Evolutionary conservation across 257 asterid genomes (phyloP).

Genomic region (Linderniella brevidens): DNA sequence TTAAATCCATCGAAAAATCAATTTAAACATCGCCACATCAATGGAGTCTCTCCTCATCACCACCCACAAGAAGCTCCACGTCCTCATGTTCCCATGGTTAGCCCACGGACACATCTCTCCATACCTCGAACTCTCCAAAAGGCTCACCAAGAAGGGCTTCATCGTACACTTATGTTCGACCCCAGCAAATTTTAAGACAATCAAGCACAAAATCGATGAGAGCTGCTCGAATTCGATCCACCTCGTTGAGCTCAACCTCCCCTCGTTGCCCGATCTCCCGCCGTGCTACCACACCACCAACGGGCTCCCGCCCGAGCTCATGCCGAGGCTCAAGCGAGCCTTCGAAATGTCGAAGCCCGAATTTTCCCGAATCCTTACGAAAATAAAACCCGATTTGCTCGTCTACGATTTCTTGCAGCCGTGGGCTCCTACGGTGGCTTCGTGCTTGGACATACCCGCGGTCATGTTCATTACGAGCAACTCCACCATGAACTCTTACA

Average conservation of each 20-base stretch:
- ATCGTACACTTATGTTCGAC: conserved; percentile 33
- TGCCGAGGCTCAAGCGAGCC: conserved; percentile 23
- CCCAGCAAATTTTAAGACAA: conserved; percentile 20
- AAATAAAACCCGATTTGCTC: conserved; percentile 45
- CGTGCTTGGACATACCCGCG: conserved; percentile 22
- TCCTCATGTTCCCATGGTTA: conserved; percentile 64
- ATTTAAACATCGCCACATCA: no score
- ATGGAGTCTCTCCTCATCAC: no score
- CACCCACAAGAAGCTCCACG: not conserved
- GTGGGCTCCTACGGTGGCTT: conserved; percentile 43
- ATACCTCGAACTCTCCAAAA: conserved; percentile 41
- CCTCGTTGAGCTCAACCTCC: conserved; percentile 36
- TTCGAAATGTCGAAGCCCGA: conserved; percentile 22
- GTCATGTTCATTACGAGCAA: conserved; percentile 23
- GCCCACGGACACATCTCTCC: conserved; percentile 60
- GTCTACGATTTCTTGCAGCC: conserved; percentile 42
- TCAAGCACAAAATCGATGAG: conserved; percentile 15
- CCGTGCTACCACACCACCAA: conserved; percentile 44
- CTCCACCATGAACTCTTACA: conserved; percentile 19
- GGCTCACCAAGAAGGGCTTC: conserved; percentile 32
- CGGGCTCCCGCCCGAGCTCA: conserved; percentile 50
- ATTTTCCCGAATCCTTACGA: conserved; percentile 21
- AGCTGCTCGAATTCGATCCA: conserved; percentile 27
- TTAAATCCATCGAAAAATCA: no score
- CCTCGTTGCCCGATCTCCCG: conserved; percentile 30